Evolutionary conservation across 768 basidiomycete genomes (phyloP).

Genomic region (Psilocybe cyanescens): DNA sequence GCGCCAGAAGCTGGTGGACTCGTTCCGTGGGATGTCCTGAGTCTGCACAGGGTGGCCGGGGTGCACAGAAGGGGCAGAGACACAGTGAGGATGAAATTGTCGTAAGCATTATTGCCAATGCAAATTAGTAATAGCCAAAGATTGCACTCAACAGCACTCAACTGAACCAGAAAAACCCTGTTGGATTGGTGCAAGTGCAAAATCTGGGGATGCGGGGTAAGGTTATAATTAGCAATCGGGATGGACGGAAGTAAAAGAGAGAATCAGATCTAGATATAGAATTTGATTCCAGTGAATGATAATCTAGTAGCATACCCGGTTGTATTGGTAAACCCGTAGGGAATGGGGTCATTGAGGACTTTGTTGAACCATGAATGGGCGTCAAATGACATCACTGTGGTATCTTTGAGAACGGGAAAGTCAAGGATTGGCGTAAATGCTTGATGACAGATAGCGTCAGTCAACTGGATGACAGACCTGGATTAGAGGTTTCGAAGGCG

Average conservation of each 20-base stretch:
- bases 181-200: constrained; percentile 49
- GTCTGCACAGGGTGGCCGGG: constrained; percentile 31
- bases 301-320: constrained; percentile 41
- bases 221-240: constrained; percentile 3
- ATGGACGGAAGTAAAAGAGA: neutral
- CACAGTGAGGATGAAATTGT: neutral
- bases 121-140: too few relatives aligned
- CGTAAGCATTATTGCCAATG: neutral
- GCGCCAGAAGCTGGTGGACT: constrained; percentile 49
- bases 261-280: neutral
- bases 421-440: neutral
- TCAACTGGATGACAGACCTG: constrained; percentile 23
- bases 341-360: constrained; percentile 42
- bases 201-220: constrained; percentile 34
- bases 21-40: constrained; percentile 53
- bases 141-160: neutral
- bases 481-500: constrained; percentile 39
- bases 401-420: constrained; percentile 24
- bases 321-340: constrained; percentile 50
- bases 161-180: constrained; percentile 58
- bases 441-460: neutral
- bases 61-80: neutral
- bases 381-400: constrained; percentile 51
- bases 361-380: constrained; percentile 52
- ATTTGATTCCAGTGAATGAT: neutral